Evolutionary conservation across 2,329 filamentous ascomycete species (phyloP).

Genomic region (Reticulascus tulasneorum): DNA sequence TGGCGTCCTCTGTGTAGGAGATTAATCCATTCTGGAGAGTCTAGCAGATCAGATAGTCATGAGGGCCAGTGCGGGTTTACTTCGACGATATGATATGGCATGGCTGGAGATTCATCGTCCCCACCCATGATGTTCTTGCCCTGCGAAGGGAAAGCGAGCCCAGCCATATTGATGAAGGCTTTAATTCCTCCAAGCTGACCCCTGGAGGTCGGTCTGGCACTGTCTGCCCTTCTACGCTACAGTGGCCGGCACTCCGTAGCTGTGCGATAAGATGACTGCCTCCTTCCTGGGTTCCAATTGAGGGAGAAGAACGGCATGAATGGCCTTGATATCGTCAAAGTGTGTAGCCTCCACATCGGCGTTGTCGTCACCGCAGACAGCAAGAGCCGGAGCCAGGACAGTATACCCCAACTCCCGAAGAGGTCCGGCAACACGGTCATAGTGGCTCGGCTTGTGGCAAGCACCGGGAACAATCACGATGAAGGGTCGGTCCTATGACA

Average conservation of each 20-base stretch:
- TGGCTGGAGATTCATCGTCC: background rate
- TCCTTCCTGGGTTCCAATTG: background rate
- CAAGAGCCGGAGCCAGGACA: background rate
- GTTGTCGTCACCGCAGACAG: background rate
- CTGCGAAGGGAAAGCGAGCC: background rate
- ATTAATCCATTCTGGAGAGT: background rate
- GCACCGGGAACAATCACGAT: background rate
- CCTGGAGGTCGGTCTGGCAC: background rate
- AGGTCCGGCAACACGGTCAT: background rate
- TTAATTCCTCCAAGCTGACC: background rate
- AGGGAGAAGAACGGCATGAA: background rate
- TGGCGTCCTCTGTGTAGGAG: background rate
- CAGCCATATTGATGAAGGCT: background rate
- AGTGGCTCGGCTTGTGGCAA: background rate
- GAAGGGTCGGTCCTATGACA: too few relatives aligned
- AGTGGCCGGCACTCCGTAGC: background rate
- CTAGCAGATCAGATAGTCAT: background rate
- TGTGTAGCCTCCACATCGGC: background rate
- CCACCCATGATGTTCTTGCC: slow-evolving; percentile 1
- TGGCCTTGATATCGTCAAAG: background rate
- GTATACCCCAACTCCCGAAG: background rate
- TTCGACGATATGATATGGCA: background rate
- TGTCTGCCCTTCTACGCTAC: background rate
- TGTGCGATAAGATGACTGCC: background rate
- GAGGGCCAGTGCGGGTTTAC: background rate